phyloP scores from a whole-genome alignment of 345 rosid genomes.

The Arabidopsis suecica region DNA sequence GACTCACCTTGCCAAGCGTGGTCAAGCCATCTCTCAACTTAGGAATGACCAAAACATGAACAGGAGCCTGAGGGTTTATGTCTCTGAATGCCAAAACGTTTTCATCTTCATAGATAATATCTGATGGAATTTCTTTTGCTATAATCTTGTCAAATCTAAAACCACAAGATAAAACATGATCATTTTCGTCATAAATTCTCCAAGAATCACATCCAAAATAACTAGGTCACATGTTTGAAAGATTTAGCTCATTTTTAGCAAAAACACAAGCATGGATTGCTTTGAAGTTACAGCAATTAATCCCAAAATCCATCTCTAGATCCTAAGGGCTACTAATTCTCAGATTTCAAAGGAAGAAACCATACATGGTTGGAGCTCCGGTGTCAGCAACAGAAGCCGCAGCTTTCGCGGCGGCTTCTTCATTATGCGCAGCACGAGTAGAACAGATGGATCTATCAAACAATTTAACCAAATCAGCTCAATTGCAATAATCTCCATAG shows the following conservation, averaged over 20 bases:
- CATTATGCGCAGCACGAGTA: slow-evolving; percentile 60
- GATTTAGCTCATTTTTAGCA: no score
- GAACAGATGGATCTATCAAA: slow-evolving; percentile 55
- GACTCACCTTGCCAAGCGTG: slow-evolving; percentile 66
- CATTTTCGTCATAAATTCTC: background rate
- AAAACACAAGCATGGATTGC: no score
- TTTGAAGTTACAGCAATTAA: no score
- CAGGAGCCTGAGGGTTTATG: slow-evolving; percentile 84
- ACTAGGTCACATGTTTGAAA: background rate
- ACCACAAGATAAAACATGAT: background rate
- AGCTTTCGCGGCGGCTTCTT: slow-evolving; percentile 80
- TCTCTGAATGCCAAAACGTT: slow-evolving; percentile 91
- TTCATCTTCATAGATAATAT: slow-evolving; percentile 90
- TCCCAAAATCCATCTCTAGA: no score
- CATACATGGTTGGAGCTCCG: slow-evolving; percentile 90
- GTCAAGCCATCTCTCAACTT: slow-evolving; percentile 85
- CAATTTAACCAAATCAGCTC: slow-evolving; percentile 28
- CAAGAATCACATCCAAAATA: background rate
- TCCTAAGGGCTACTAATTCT: no score
- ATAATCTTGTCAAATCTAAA: slow-evolving; percentile 90
- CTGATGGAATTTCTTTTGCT: slow-evolving; percentile 83
- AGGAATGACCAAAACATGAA: slow-evolving; percentile 87
- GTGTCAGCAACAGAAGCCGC: slow-evolving; percentile 66
- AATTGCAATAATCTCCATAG: background rate
- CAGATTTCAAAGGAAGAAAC: slow-evolving; percentile 34